phyloP scores from a whole-genome alignment of 1,139 yeast genomes.

The Blastobotrys serpentis region DNA sequence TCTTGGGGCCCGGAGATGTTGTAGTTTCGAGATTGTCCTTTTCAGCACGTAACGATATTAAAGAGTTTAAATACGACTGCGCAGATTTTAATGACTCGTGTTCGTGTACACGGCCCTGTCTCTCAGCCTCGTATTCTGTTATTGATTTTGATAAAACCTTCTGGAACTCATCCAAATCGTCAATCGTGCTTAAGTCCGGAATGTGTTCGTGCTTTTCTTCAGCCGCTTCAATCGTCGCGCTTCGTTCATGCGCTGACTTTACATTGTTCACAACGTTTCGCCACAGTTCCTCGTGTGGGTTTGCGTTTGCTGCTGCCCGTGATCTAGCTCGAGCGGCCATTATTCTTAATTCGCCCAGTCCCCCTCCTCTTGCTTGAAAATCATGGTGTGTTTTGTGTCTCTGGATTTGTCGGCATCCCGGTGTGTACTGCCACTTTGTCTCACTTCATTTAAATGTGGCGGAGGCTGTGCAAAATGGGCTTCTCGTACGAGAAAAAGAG shows the following conservation, averaged over 20 bases:
- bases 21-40: conserved; percentile 9
- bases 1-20: conserved; percentile 12
- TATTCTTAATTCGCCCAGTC: not conserved
- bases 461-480: too few species aligned
- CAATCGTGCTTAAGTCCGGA: conserved; percentile 13
- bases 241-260: conserved; percentile 18
- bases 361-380: conserved; percentile 1
- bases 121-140: conserved; percentile 14
- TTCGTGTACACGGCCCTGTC: conserved; percentile 16
- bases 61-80: conserved; percentile 7
- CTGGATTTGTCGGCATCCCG: conserved; percentile 3
- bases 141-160: conserved; percentile 11
- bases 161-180: conserved; percentile 16
- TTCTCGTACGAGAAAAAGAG: too few species aligned
- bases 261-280: conserved; percentile 14
- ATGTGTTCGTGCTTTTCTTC: conserved; percentile 14
- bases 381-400: not conserved
- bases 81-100: conserved; percentile 14
- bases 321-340: conserved; percentile 12
- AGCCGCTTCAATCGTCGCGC: conserved; percentile 10
- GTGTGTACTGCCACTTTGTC: not conserved
- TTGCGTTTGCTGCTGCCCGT: conserved; percentile 8
- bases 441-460: too few species aligned
- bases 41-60: conserved; percentile 13
- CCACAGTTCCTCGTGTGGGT: conserved; percentile 13